These are phyloP conservation scores for Taiozyma sp. DNA, from an alignment of 1,139 yeast genomes.

Conservation along the genomic window DNA sequence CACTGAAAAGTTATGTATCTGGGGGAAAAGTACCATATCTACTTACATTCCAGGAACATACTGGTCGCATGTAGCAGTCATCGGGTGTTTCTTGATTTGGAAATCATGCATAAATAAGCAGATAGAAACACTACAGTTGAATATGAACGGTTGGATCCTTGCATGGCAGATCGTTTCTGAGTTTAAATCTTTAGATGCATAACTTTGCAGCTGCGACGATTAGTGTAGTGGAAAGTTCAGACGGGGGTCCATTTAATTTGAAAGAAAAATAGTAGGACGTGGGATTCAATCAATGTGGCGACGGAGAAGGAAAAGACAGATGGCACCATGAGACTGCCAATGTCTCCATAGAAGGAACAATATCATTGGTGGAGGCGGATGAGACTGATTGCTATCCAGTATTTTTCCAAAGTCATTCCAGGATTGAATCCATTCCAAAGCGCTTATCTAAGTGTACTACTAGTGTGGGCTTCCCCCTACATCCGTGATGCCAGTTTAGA, in stretches of 20 bases:
- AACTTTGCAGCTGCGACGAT: not conserved
- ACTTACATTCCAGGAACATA: not conserved
- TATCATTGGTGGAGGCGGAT: not conserved
- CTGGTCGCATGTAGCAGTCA: not conserved
- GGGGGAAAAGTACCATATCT: not conserved
- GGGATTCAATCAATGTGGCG: not conserved
- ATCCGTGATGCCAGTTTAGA: too few relatives aligned
- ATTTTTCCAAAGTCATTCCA: too few relatives aligned
- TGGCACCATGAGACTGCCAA: not conserved
- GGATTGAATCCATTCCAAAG: not conserved
- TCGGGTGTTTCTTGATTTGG: not conserved
- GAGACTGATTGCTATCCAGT: too few relatives aligned
- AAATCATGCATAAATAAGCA: not conserved
- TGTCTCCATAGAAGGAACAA: not conserved
- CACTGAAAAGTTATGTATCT: not conserved
- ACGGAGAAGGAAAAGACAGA: not conserved
- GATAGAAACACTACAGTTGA: not conserved
- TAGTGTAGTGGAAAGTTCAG: too few relatives aligned
- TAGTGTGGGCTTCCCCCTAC: too few relatives aligned
- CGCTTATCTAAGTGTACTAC: not conserved
- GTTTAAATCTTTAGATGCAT: not conserved
- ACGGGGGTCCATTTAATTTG: too few relatives aligned
- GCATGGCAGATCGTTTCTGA: not conserved
- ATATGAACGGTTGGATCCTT: not conserved
- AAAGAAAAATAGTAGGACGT: not conserved